Conservation (phyloP, 768 basidiomycete species). For the Rhizopogon vinicolor region DNA sequence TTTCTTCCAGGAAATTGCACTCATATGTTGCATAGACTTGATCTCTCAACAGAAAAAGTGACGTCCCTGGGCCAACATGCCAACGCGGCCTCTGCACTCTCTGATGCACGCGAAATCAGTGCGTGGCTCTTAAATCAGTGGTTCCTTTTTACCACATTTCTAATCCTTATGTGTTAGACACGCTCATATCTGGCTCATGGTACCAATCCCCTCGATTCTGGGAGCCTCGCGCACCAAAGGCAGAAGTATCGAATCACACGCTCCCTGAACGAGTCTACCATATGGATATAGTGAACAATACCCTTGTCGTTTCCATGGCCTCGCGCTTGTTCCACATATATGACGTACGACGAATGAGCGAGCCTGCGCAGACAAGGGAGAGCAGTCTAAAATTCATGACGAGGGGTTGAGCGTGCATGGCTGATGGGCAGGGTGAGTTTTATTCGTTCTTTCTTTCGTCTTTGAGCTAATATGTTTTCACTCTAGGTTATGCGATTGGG, state of each 20-base stretch:
- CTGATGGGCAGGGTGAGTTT: constrained; percentile 69
- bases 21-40: constrained; percentile 47
- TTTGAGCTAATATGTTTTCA: background rate
- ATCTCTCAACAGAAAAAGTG: constrained; percentile 59
- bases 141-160: background rate
- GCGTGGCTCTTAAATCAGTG: constrained; percentile 17
- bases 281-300: constrained; percentile 73
- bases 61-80: constrained; percentile 76
- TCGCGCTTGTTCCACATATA: too few species aligned
- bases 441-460: background rate
- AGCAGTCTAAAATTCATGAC: constrained; percentile 97
- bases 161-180: constrained; percentile 36
- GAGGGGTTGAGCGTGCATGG: constrained; percentile 86
- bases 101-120: constrained; percentile 65
- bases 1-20: background rate
- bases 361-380: constrained; percentile 77
- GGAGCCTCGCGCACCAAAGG: constrained; percentile 64
- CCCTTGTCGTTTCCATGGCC: constrained; percentile 90
- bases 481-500: constrained; percentile 82
- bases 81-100: constrained; percentile 75
- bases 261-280: constrained; percentile 84
- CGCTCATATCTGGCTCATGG: constrained; percentile 86
- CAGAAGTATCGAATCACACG: constrained; percentile 54
- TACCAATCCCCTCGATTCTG: constrained; percentile 85
- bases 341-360: too few species aligned